phyloP scores from a whole-genome alignment of 78 protist genomes.

The Bigelowiella natans region DNA sequence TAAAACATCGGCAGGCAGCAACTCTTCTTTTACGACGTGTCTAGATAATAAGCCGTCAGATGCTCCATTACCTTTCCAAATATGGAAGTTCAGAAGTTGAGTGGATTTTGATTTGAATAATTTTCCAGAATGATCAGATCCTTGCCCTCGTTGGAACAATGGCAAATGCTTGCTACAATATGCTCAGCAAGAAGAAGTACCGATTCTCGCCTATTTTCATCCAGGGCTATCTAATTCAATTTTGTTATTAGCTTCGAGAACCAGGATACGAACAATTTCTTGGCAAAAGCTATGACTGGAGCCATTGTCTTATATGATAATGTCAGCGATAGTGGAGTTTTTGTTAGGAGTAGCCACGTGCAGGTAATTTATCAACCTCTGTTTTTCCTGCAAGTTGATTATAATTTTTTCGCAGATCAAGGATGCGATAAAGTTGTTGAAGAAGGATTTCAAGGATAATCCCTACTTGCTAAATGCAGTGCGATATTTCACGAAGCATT shows the following conservation, averaged over 20 bases:
- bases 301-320: background rate
- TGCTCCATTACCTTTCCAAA: background rate
- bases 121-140: background rate
- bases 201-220: no score
- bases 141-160: background rate
- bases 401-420: background rate
- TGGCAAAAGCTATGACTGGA: slow-evolving; percentile 4
- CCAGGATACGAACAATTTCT: background rate
- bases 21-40: no score
- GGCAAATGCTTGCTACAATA: background rate
- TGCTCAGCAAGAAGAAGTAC: background rate
- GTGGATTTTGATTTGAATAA: background rate
- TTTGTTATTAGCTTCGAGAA: background rate
- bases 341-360: background rate
- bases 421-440: background rate
- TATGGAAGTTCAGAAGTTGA: background rate
- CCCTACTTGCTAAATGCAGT: background rate
- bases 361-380: background rate
- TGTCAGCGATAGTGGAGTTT: background rate
- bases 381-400: background rate
- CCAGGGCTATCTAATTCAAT: no score
- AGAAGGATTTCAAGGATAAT: background rate
- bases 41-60: no score
- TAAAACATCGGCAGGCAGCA: no score
- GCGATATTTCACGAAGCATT: background rate